Base-by-base conservation (phyloP, 1,284 basidiomycete genomes). In the Moesziomyces aphidis region DNA sequence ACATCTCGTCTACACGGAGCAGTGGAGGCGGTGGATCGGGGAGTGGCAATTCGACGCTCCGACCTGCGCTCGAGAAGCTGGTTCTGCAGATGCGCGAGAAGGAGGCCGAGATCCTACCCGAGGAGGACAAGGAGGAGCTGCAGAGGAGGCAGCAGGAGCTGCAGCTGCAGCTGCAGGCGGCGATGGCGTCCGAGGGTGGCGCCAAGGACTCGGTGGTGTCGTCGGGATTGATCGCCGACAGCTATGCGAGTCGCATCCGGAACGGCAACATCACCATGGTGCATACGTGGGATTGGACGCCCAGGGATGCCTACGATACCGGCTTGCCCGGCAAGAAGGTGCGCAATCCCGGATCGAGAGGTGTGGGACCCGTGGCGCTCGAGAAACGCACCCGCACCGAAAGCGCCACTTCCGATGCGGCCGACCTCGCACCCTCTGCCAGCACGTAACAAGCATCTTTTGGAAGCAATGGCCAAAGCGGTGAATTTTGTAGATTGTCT, bases 221-320 rank as follows among this genome's bases (percentile, higher is more conserved):
- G 15, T 66, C 72, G 8, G 72, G 66, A 2, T n/a, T 71, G 50
- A 70, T 75, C 10, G 73, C 59, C 3, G 73, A 75, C 31, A 75
- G 73, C 46, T 75, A 75, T 28, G 67, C 73, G 6, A 71, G 67
- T 19, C 42, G 73, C n/a, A 75, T 75, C 34, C 23, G 73, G 10
- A 75, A 75, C 34, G 73, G 73, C n/a, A 71, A 75, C 39, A 78
- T 73, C 24, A 78, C 76, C n/a, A 62, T 78, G 69, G 78, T 80
- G 24, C 72, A 78, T 46, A 80, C 78, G 17, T 80, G 78, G 78
- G 76, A 78, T 46, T 78, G 76, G 76, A 69, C 68, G 52, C 53
- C 59, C 3, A 59, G 74, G 8, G 78, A 80, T 55, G 69, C 67
- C 19, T 72, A 55, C 21, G 78, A 80, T 50, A 26, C 57, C 3